Conservation (phyloP, 805 yeast species). For the Candida fluviatilis region DNA sequence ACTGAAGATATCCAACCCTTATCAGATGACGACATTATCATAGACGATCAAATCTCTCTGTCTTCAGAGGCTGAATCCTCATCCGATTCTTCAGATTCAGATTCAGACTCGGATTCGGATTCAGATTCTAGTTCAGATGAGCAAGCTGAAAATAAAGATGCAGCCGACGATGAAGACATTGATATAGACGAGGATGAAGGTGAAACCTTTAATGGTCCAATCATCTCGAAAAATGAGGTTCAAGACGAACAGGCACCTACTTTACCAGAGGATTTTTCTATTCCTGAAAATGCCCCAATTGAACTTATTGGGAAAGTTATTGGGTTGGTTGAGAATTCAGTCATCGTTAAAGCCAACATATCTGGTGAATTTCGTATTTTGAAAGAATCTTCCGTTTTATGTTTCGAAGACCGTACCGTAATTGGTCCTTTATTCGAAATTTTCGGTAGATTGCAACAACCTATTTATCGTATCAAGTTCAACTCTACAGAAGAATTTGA, state of each 20-base stretch:
- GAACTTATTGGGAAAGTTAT: constrained; percentile 68
- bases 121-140: constrained; percentile 11
- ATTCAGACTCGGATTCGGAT: constrained; percentile 15
- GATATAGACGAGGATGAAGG: constrained; percentile 39
- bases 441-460: constrained; percentile 81
- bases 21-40: constrained; percentile 27
- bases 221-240: constrained; percentile 74
- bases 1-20: constrained; percentile 10
- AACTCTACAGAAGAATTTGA: constrained; percentile 46
- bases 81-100: constrained; percentile 10
- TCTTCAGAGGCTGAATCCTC: constrained; percentile 11
- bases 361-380: constrained; percentile 86
- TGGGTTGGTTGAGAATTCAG: constrained; percentile 66
- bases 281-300: constrained; percentile 59
- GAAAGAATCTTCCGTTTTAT: constrained; percentile 75
- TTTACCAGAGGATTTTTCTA: constrained; percentile 61
- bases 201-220: constrained; percentile 53
- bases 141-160: constrained; percentile 54
- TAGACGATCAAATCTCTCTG: constrained; percentile 12
- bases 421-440: constrained; percentile 83
- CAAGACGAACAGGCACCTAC: constrained; percentile 62
- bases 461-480: constrained; percentile 75
- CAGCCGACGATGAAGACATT: constrained; percentile 44
- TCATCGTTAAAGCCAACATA: constrained; percentile 62
- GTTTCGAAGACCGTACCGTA: constrained; percentile 65